Conservation (phyloP, 371 early-diverging fungal genomes). For the Entomophthora muscae region DNA sequence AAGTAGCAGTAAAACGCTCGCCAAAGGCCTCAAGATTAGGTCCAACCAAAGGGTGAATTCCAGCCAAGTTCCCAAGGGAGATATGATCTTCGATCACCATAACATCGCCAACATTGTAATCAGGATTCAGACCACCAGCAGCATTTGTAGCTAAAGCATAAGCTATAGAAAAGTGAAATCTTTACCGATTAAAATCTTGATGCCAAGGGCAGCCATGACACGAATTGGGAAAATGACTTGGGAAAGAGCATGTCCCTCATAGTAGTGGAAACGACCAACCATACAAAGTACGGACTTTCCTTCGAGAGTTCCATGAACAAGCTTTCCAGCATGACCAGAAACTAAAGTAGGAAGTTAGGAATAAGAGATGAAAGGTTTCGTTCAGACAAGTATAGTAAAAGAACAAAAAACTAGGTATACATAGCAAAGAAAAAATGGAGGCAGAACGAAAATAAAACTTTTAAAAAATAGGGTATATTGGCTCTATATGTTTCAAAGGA, state of each 20-base stretch:
- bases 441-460: not conserved
- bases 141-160: slow-evolving; percentile 65
- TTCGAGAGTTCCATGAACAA: slow-evolving; percentile 73
- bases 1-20: slow-evolving; percentile 79
- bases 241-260: slow-evolving; percentile 62
- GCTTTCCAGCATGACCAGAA: slow-evolving; percentile 76
- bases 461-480: too few species aligned
- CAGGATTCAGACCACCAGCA: slow-evolving; percentile 71
- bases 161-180: not conserved
- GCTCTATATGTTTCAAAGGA: not conserved
- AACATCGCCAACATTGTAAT: slow-evolving; percentile 70
- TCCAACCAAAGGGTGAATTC: slow-evolving; percentile 67
- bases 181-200: slow-evolving; percentile 44
- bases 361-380: not conserved
- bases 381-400: not conserved
- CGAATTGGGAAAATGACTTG: slow-evolving; percentile 78
- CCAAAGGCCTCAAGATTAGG: slow-evolving; percentile 71
- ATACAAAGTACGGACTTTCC: slow-evolving; percentile 60
- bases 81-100: slow-evolving; percentile 81
- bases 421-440: not conserved
- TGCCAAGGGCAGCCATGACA: slow-evolving; percentile 68
- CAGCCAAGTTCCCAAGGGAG: slow-evolving; percentile 64
- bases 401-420: not conserved
- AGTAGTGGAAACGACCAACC: slow-evolving; percentile 78
- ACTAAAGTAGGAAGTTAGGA: slow-evolving; percentile 20